Base-by-base conservation (phyloP, 805 yeast species). In the Helenozyma rhizophorensis region DNA sequence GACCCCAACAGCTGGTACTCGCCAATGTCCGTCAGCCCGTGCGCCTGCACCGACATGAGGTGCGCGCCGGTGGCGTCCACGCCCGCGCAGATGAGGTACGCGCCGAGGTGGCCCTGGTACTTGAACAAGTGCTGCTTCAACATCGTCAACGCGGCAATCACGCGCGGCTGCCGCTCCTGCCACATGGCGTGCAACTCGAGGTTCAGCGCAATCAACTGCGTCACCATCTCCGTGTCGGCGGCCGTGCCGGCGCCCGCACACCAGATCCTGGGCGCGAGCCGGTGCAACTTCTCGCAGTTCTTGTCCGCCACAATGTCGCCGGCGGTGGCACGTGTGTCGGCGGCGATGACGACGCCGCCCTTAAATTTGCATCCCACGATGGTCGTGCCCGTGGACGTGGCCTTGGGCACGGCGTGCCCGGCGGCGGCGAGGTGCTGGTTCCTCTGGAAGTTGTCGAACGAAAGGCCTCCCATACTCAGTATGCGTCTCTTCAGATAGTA, bases 241-340 rank as follows among this genome's bases (percentile, higher is more conserved):
- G 98, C 98, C n/a, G 98, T 93, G 60, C 98, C 98, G 3, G 98
- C 98, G 53, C 98, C 98, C 32, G 98, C 98, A 78, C 98, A 90
- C 97, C 97, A 90, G 56, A 89, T 88, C 53, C 74, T 76, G 8
- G 97, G 96, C 6, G 96, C 75, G 45, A 89, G 72, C 48, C 94
- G 68, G 64, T 90, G 97, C 45, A 93, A 71, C 63, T 90, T 90
- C 55, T 88, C 96, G 72, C 97, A 89, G 68, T 93, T 93, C 70
- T 93, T 93, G 65, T 93, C 97, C 6, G 98, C 98, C 22, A 93
- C 97, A 48, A 93, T 87, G 37, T 81, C 82, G 10, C 98, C 98
- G 23, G 93, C 82, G 3, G 98, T 93, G 36, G 98, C 97, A 65
- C 98, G 81, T 14, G 98, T 93, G 69, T 93, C 98, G 8, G 98